Conservation (phyloP, 192 early-diverging fungal species). For the Coemansia sp. region DNA sequence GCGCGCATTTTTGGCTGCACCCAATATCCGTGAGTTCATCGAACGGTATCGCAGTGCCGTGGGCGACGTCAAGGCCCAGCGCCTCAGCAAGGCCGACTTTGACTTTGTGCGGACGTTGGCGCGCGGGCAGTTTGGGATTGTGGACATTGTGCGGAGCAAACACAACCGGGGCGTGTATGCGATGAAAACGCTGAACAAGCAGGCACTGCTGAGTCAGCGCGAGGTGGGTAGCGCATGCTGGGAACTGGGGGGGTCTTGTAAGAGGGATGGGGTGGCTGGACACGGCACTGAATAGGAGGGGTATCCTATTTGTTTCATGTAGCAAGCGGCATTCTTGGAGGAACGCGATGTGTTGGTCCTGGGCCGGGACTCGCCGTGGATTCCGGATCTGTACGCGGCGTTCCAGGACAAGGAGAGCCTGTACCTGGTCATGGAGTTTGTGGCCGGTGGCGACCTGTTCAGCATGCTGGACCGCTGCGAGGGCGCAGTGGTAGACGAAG, state of each 20-base stretch:
- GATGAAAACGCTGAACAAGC: constrained; percentile 73
- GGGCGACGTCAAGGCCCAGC: constrained; percentile 21
- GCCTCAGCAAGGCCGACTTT: constrained; percentile 39
- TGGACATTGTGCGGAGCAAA: constrained; percentile 74
- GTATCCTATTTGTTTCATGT: background rate
- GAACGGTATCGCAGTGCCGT: constrained; percentile 29
- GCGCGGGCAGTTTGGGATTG: constrained; percentile 49
- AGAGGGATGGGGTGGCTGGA: too few species aligned
- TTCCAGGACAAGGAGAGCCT: constrained; percentile 81
- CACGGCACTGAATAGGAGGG: too few species aligned
- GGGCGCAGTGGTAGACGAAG: constrained; percentile 51
- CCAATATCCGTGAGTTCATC: constrained; percentile 42
- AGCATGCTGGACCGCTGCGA: constrained; percentile 86
- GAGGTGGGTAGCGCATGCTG: constrained; percentile 50
- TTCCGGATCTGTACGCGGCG: constrained; percentile 62
- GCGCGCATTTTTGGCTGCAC: constrained; percentile 21
- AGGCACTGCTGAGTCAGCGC: constrained; percentile 60
- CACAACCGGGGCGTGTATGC: constrained; percentile 67
- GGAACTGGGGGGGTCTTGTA: background rate
- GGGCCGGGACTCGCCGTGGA: constrained; percentile 56
- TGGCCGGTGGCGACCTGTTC: constrained; percentile 92
- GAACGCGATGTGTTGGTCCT: constrained; percentile 95
- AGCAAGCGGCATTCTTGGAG: constrained; percentile 88
- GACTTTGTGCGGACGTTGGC: constrained; percentile 44
- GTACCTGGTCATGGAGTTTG: constrained; percentile 97